These are phyloP conservation scores for Neurospora hispaniola DNA, from an alignment of 495 filamentous ascomycete genomes.

Conservation along the genomic window DNA sequence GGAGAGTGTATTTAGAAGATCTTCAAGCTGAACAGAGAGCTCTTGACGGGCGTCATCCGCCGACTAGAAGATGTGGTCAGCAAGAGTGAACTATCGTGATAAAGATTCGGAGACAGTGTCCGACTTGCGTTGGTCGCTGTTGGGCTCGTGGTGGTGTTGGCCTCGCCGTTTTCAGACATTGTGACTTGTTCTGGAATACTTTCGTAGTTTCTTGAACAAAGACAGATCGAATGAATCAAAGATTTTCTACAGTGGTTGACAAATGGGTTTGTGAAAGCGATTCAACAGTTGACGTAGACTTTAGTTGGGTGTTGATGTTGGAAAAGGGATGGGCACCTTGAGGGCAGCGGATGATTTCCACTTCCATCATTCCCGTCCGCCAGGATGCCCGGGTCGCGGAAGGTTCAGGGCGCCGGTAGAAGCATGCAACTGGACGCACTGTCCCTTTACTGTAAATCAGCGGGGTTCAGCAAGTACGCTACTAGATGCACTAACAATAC, in stretches of 20 bases:
- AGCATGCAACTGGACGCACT: not conserved
- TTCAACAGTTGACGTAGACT: not conserved
- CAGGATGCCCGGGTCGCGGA: not conserved
- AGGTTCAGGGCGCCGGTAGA: not conserved
- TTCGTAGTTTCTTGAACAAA: not conserved
- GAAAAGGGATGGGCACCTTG: not conserved
- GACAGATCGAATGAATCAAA: not conserved
- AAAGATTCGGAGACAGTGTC: not conserved
- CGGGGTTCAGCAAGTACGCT: not conserved
- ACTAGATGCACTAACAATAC: not conserved
- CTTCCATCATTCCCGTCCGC: not conserved
- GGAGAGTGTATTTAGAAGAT: slow-evolving; percentile 71
- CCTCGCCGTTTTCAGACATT: slow-evolving; percentile 23
- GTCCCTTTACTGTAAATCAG: not conserved
- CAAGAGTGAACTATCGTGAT: not conserved
- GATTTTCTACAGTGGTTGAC: not conserved
- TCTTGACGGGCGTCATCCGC: slow-evolving; percentile 41
- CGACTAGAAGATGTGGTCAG: slow-evolving; percentile 11
- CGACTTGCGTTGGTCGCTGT: slow-evolving; percentile 21
- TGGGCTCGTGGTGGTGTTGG: slow-evolving; percentile 14
- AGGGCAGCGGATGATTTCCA: not conserved
- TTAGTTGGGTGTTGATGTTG: not conserved
- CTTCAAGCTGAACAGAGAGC: slow-evolving; percentile 69
- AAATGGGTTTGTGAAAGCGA: not conserved
- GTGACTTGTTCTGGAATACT: not conserved